Evolutionary conservation across 2,329 filamentous ascomycete species (phyloP).

Genomic region (Elsinoe arachidis): DNA sequence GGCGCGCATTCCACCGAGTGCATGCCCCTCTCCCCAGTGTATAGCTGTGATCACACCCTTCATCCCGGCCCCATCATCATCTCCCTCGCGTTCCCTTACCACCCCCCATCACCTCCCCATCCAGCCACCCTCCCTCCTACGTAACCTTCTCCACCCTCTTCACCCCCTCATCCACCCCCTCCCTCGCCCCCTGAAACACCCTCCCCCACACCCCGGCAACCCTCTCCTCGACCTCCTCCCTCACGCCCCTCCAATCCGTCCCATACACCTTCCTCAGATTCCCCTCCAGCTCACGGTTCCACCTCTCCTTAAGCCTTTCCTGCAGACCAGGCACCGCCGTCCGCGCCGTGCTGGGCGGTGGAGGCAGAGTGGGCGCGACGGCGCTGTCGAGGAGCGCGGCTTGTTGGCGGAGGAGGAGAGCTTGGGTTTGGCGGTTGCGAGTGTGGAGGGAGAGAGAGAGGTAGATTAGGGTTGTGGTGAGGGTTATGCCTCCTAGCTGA

Average conservation of each 20-base stretch:
- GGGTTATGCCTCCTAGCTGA: conserved; percentile 43
- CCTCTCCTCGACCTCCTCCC: conserved; percentile 35
- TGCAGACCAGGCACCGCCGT: conserved; percentile 33
- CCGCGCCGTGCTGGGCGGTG: conserved; percentile 31
- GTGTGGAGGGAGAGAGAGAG: conserved; percentile 35
- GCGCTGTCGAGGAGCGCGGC: conserved; percentile 35
- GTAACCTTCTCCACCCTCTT: background rate
- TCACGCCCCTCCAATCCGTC: conserved; percentile 37
- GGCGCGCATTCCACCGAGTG: background rate
- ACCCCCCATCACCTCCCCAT: background rate
- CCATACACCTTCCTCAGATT: conserved; percentile 35
- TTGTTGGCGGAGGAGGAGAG: conserved; percentile 39
- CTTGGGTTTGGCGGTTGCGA: conserved; percentile 39
- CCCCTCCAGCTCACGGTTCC: conserved; percentile 40
- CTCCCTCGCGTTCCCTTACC: background rate
- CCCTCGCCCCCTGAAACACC: conserved; percentile 10
- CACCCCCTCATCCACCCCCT: conserved; percentile 6
- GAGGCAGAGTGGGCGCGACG: conserved; percentile 34
- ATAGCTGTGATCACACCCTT: background rate
- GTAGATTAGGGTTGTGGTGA: conserved; percentile 39
- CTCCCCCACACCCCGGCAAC: conserved; percentile 17
- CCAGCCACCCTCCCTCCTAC: background rate
- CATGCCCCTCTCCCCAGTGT: background rate
- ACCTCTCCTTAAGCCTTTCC: conserved; percentile 42
- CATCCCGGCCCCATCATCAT: background rate